Base-by-base conservation (phyloP, 139 green algal species). In the Micromonas commoda region DNA sequence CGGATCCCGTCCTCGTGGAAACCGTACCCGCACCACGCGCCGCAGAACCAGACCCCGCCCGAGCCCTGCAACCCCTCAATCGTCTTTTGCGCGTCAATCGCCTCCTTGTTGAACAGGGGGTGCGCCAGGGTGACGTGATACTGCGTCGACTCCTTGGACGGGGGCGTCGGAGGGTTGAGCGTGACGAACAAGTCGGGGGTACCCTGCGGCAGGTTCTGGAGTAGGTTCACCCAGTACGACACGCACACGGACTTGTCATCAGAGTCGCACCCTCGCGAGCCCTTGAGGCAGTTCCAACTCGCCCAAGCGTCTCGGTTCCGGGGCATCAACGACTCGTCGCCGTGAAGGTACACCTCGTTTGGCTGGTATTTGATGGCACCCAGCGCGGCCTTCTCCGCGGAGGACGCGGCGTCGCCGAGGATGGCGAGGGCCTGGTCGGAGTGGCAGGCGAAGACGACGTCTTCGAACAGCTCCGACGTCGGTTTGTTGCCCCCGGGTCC, bases 1-100 rank as follows among this genome's bases (percentile, higher is more conserved):
- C 83, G 84, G 72, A 98, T 92, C 72, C 93, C 94, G 81, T 98
- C 94, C 84, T 98, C 94, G 79, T 98, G 94, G 84, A 98, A 98
- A 20, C 94, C 94, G 69, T 97, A 97, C 1, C 91, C 87, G 32
- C 82, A 87, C 93, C 92, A 95, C 2, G 93, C 93, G 6, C 91
- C 91, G 34, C 81, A 80, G 63, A 90, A 85, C 68, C 86, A 92
- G 35, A 92, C 38, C 21, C 82, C 79, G 2, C 85, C 82, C 70
- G 71, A 65, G 35, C 87, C 89, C 73, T 93, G 84, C 57, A 85
- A 20, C 26, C 13, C 24, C 29, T 78, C 28, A 51, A 83, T 81
- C 71, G 84, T 66, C 16, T 26, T 24, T 52, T 83, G 79, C 51
- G 79, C 79, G 21, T 29, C 51, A 31, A 85, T 80, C 87, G 66